Base-by-base conservation (phyloP, 768 basidiomycete species). In the Boletus reticulatus region DNA sequence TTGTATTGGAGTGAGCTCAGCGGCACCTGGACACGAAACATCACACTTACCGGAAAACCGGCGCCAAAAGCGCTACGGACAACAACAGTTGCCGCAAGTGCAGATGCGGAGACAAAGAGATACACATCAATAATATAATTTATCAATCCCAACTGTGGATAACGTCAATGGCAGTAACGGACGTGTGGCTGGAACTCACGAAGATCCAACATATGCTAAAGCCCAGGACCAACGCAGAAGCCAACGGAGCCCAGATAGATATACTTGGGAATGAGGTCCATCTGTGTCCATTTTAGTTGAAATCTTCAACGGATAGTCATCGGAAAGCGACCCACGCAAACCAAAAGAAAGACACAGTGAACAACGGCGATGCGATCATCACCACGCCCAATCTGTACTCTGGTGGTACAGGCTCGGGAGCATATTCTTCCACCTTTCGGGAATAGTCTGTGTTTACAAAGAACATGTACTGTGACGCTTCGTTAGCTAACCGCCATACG, bases 71-170 rank as follows among this genome's bases (percentile, higher is more conserved):
- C 56, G 59, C 81, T 83, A 17, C 83, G 78, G 4, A 78, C 64
- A 16, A 85, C 78, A 0, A 80, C 83, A 49, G 65, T 80, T 3
- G 77, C 75, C 2, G 85, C 80, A 11, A 86, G 69, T 1, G 84
- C 84, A 11, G 82, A 82, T 1, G 84, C 83, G 9, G 84, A 78
- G 6, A 78, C 73, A 54, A 74, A 65, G 20, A 82, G 67, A 61
- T 85, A 86, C 4, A 80, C 75, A 66, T 86, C 85, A 41, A 87
- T 79, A 36, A 84, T 78, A 61, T 87, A 87, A 58, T 82, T 85
- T 59, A 83, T 67, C 44, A 83, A 65, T 11, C 78, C 73, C 50
- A 84, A 62, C 84, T 84, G 51, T 12, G 49, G 17, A 13, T 22
- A 12, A 24, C 14, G 19, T 65, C 14, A 59, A 46, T 16, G 38